Evolutionary conservation across 306 rosid genomes (phyloP).

Genomic region (Astragalus membranaceus): DNA sequence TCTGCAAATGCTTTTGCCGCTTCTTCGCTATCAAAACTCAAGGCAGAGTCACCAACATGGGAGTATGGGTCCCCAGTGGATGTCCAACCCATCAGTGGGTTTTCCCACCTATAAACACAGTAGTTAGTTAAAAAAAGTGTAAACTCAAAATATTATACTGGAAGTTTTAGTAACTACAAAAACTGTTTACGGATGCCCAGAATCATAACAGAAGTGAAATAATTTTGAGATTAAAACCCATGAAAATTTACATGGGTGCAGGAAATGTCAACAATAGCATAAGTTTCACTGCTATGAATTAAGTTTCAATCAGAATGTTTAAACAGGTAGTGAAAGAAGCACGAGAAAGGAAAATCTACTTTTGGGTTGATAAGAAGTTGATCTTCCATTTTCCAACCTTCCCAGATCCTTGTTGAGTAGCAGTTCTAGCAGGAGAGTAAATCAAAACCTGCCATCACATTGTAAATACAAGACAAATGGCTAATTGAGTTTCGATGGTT

Average conservation of each 20-base stretch:
- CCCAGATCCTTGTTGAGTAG: slow-evolving; percentile 97
- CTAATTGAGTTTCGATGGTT: neutral
- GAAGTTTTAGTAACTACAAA: neutral
- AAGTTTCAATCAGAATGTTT: neutral
- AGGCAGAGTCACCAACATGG: slow-evolving; percentile 83
- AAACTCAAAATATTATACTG: neutral
- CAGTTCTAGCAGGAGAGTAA: slow-evolving; percentile 96
- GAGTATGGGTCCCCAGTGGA: slow-evolving; percentile 96
- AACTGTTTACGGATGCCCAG: slow-evolving; percentile 1
- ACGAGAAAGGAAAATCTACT: slow-evolving; percentile 35
- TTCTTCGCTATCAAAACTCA: slow-evolving; percentile 78
- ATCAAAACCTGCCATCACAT: slow-evolving; percentile 66
- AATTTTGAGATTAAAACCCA: neutral
- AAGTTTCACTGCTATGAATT: neutral
- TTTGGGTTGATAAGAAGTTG: slow-evolving; percentile 89
- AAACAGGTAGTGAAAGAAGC: neutral
- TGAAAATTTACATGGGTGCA: neutral
- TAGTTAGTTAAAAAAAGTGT: neutral
- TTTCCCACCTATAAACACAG: slow-evolving; percentile 79
- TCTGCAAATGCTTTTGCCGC: slow-evolving; percentile 85
- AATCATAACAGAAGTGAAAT: neutral
- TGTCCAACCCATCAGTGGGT: slow-evolving; percentile 99
- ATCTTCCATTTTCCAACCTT: slow-evolving; percentile 92
- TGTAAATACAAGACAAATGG: neutral
- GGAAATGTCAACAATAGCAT: neutral